A percentile compares a stretch with the other conserved stretches of the same genome.
These are phyloP conservation scores for Blumeria hordei DNA, from an alignment of 2,329 filamentous ascomycete genomes.

Conservation along the genomic window DNA sequence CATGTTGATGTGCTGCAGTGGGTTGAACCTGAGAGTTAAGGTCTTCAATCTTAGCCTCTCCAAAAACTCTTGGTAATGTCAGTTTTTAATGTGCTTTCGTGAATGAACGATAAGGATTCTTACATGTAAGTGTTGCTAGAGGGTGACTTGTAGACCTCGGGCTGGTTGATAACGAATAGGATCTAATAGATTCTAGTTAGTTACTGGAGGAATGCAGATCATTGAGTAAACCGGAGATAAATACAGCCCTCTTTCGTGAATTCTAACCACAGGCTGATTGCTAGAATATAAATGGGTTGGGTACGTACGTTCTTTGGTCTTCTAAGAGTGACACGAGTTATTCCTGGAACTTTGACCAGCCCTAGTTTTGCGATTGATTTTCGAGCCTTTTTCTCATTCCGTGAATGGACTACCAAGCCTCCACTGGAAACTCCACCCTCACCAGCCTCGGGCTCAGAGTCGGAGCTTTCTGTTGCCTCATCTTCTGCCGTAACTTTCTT, in stretches of 20 bases:
- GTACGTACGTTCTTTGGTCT: constrained; percentile 91
- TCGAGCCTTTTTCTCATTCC: constrained; percentile 99
- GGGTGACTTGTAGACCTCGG: constrained; percentile 97
- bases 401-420: constrained; percentile 78
- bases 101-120: constrained; percentile 18
- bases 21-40: constrained; percentile 96
- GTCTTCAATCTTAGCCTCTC: constrained; percentile 99
- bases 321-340: constrained; percentile 92
- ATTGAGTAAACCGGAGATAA: too few relatives aligned
- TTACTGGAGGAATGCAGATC: too few relatives aligned
- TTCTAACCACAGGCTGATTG: background rate
- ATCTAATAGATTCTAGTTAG: constrained; percentile 33
- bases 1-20: constrained; percentile 85
- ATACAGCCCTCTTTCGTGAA: background rate
- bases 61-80: constrained; percentile 53
- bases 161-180: constrained; percentile 98
- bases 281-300: background rate
- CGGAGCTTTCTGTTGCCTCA: constrained; percentile 42
- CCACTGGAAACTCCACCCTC: constrained; percentile 47
- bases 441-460: constrained; percentile 54
- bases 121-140: constrained; percentile 99
- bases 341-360: constrained; percentile 85
- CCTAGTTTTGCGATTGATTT: constrained; percentile 98
- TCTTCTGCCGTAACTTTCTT: constrained; percentile 58
- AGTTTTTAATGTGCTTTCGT: background rate